Evolutionary conservation across 1,139 yeast species (phyloP), one percentile per base, ranked within the genome.

Genomic region (Nakaseomyces kungkrabaensis): DNA sequence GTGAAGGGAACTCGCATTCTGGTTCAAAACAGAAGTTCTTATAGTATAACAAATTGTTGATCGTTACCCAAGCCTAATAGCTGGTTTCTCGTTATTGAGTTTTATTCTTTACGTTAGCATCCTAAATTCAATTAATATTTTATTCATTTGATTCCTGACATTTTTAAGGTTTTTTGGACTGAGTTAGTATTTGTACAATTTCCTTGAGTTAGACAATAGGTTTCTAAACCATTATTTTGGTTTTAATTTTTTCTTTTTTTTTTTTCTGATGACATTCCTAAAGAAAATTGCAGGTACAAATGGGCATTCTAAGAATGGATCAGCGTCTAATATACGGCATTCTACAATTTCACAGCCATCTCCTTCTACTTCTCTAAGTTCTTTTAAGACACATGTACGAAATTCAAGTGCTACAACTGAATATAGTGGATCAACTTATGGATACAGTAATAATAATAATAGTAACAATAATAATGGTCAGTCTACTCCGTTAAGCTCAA

Each of bases 271-370:
- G 65, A 56, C 63, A 5, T 61, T 61, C 48, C 49, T 60, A 33
- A 59, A 52, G 51, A 59, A 59, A 50, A 58, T 58, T 29, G 54
- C 58, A 5, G 58, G 58, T 2, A 53, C 51, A 8, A 41, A 41
- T 49, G 55, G 54, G 25, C 54, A 57, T 32, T 52, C 57, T 1
- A 63, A 60, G 45, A 57, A 61, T 8, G 50, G 64, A 47, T 60
- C 63, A 4, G 56, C 58, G 4, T 60, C 65, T 4, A 50, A 29
- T 13, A 29, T 41, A 41, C 33, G 44, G 44, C 24, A 52, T 25
- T 55, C 65, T 29, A 55, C 62, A 9, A 48, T 50, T 8, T 52
- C 54, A 48, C 45, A 51, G 3, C 48, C 52, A 43, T 37, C 56
- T 3, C 51, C 13, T 53, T 52, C 22, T 45, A 48, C 34, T 52